Evolutionary conservation across 2,329 filamentous ascomycete species (phyloP).

Genomic region (Epichloe glyceriae): DNA sequence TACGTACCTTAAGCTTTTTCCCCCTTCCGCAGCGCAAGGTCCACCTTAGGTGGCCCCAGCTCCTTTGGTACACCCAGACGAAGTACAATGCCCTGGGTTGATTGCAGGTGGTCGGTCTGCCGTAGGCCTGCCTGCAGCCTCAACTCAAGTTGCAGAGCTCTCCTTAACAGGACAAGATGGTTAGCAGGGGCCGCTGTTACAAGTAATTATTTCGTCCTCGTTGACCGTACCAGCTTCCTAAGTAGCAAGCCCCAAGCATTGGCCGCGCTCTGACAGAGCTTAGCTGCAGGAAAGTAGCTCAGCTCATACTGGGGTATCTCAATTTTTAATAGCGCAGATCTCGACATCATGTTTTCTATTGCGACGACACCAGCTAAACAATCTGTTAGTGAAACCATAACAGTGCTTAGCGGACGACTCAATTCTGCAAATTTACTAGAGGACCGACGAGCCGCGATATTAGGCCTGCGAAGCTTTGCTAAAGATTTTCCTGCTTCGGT

Average conservation of each 20-base stretch:
- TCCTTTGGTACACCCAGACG: too few relatives aligned
- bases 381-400: slow-evolving; percentile 89
- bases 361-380: slow-evolving; percentile 77
- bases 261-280: background rate
- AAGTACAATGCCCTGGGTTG: too few relatives aligned
- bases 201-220: too few relatives aligned
- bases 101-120: too few relatives aligned
- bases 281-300: background rate
- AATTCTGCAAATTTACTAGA: slow-evolving; percentile 84
- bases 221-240: background rate
- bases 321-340: slow-evolving; percentile 17
- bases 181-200: too few relatives aligned
- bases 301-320: background rate
- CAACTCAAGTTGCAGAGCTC: too few relatives aligned
- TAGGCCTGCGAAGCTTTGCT: slow-evolving; percentile 87
- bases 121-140: too few relatives aligned
- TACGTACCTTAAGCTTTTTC: too few relatives aligned
- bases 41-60: too few relatives aligned
- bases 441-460: slow-evolving; percentile 83
- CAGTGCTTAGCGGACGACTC: slow-evolving; percentile 73
- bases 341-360: slow-evolving; percentile 46
- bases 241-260: background rate
- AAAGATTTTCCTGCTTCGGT: slow-evolving; percentile 95
- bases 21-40: too few relatives aligned
- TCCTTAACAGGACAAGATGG: too few relatives aligned